phyloP scores from a whole-genome alignment of 805 yeast species.

The Zygosaccharomyces siamensis region DNA sequence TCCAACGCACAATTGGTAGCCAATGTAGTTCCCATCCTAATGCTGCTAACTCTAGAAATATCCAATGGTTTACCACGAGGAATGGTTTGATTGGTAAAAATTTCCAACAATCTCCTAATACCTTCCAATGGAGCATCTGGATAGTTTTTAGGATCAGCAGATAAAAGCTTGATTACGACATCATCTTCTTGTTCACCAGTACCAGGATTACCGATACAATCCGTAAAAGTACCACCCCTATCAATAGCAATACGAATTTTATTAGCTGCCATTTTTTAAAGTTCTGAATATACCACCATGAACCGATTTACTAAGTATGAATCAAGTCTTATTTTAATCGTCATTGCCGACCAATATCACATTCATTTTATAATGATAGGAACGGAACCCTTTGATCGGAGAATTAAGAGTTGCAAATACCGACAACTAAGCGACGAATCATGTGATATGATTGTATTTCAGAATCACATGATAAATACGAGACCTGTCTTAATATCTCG shows the following conservation, averaged over 20 bases:
- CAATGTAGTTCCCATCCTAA: constrained; percentile 90
- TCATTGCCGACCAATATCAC: not conserved
- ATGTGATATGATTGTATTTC: too few species aligned
- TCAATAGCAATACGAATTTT: constrained; percentile 42
- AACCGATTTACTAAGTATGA: too few species aligned
- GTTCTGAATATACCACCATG: not conserved
- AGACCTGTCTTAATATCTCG: too few species aligned
- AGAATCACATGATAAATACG: too few species aligned
- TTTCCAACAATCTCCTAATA: constrained; percentile 69
- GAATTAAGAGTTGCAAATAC: not conserved
- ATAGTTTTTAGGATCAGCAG: constrained; percentile 86
- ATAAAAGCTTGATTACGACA: constrained; percentile 68
- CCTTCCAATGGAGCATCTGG: constrained; percentile 92
- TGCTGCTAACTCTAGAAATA: constrained; percentile 56
- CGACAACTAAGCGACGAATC: not conserved
- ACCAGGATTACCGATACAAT: constrained; percentile 51
- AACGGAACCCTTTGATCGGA: not conserved
- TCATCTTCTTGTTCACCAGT: constrained; percentile 49
- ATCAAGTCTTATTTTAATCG: not conserved
- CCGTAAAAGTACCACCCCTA: constrained; percentile 92
- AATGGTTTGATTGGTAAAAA: constrained; percentile 47
- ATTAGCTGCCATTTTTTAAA: not conserved
- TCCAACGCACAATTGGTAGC: constrained; percentile 94
- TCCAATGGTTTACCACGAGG: constrained; percentile 60
- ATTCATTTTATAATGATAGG: not conserved